Percentiles rank a stretch among this genome's conserved stretches.
phyloP scores from a whole-genome alignment of 140 eudicot genomes.

The Cichorium intybus region DNA sequence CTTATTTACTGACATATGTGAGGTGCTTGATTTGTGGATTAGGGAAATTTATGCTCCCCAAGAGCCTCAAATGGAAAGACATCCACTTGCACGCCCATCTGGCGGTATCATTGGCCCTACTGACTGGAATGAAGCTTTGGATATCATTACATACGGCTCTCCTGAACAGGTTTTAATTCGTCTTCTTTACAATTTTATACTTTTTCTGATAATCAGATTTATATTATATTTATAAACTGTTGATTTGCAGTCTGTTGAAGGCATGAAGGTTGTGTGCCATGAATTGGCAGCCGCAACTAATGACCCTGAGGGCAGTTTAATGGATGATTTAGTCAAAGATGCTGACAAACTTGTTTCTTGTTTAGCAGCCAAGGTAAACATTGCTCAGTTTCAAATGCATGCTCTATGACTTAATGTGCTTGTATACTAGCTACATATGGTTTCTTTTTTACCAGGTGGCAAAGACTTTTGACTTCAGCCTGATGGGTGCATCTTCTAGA shows the following conservation, averaged over 20 bases:
- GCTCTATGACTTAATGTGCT: too few species aligned
- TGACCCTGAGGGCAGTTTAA: slow-evolving; percentile 79
- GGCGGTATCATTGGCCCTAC: slow-evolving; percentile 70
- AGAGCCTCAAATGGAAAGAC: slow-evolving; percentile 72
- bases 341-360: slow-evolving; percentile 92
- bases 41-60: slow-evolving; percentile 70
- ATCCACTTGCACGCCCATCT: slow-evolving; percentile 48
- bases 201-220: neutral
- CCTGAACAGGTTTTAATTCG: slow-evolving; percentile 79
- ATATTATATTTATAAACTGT: neutral
- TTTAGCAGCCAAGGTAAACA: slow-evolving; percentile 74
- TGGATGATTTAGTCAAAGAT: slow-evolving; percentile 88
- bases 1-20: neutral
- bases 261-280: slow-evolving; percentile 97
- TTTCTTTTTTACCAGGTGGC: slow-evolving; percentile 52
- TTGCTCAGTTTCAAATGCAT: slow-evolving; percentile 4
- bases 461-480: slow-evolving; percentile 89
- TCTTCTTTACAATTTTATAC: neutral
- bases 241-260: slow-evolving; percentile 85
- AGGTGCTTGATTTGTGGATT: slow-evolving; percentile 1
- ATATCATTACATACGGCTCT: slow-evolving; percentile 80
- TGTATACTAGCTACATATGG: too few species aligned
- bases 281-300: slow-evolving; percentile 64
- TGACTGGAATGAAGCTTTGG: slow-evolving; percentile 98
- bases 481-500: slow-evolving; percentile 88